Evolutionary conservation across 805 yeast species (phyloP).

Genomic region (Starmera amethionina): DNA sequence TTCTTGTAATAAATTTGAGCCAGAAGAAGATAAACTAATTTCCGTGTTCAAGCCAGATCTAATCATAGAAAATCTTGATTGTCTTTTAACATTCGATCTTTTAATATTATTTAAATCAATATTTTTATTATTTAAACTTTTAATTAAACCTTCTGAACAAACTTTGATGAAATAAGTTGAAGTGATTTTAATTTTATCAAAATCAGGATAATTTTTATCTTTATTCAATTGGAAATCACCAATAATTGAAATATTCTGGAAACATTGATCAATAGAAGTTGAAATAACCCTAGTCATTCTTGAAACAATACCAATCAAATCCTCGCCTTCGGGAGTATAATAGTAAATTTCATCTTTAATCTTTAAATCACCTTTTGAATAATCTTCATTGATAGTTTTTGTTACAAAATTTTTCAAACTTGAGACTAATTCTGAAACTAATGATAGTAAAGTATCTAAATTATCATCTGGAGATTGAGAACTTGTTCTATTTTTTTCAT

Average conservation of each 20-base stretch:
- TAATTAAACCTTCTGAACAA: slow-evolving; percentile 54
- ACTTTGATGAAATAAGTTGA: slow-evolving; percentile 50
- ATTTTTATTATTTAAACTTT: slow-evolving; percentile 24
- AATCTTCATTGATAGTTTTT: slow-evolving; percentile 36
- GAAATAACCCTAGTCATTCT: slow-evolving; percentile 49
- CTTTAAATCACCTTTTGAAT: slow-evolving; percentile 2
- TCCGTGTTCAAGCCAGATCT: slow-evolving; percentile 19
- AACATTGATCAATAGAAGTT: slow-evolving; percentile 38
- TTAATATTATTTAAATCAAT: slow-evolving; percentile 11
- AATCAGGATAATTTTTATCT: slow-evolving; percentile 60
- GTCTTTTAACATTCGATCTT: slow-evolving; percentile 17
- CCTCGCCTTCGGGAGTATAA: slow-evolving; percentile 60
- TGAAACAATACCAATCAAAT: slow-evolving; percentile 48
- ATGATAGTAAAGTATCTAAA: slow-evolving; percentile 46
- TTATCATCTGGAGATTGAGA: slow-evolving; percentile 24
- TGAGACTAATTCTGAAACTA: slow-evolving; percentile 56
- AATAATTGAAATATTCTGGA: slow-evolving; percentile 41
- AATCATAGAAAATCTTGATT: slow-evolving; percentile 25
- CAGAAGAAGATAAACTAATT: slow-evolving; percentile 15
- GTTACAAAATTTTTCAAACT: slow-evolving; percentile 55
- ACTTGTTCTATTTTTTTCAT: slow-evolving; percentile 13
- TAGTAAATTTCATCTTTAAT: slow-evolving; percentile 28
- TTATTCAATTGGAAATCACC: slow-evolving; percentile 56
- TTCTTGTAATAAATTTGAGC: slow-evolving; percentile 24
- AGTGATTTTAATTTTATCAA: slow-evolving; percentile 42